Evolutionary conservation across 352 stramenopile genomes (phyloP), one percentile per base, ranked within the genome.

Genomic region (Plasmopara halstedii): DNA sequence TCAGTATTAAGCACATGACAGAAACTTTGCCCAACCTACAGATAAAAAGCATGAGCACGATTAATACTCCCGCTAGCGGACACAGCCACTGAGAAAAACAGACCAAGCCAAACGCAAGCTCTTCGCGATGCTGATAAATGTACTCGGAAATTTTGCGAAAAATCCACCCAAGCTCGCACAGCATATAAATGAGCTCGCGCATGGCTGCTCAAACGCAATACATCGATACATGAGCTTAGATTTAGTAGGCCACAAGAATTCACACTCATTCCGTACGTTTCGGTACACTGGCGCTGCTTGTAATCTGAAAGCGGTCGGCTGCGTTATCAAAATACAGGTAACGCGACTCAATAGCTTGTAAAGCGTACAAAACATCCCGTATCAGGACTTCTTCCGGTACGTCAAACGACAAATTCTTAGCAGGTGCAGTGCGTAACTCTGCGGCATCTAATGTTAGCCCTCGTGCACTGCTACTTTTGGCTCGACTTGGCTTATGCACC

Each of bases 271-370:
- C 11, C 31, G 31, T 72, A 94, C 83, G 81, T 3, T 77, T 85
- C 27, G 81, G 77, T 2, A 94, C 78, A 4, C 78, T 73, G 6
- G 82, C 78, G 42, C 78, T 73, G 40, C 69, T 57, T 7, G 75
- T 85, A 47, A 94, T 85, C 50, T 92, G 78, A 50, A 92, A 92
- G 15, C 75, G 73, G 35, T 93, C 83, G 7, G 64, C 64, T 27
- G 67, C 64, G 5, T 70, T 60, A 37, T 94, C 83, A 60, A 91
- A 92, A 53, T 83, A 92, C 19, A 94, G 63, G 40, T 94, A 90
- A 18, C 80, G 77, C 11, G 88, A 95, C 37, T 97, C 90, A 42
- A 97, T 96, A 20, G 85, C 90, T 65, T 97, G 88, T 36, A 97
- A 73, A 4, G 85, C 85, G 47, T 93, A 97, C 38, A 97, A 51